These are phyloP conservation scores for Chlorella variabilis DNA, from an alignment of 163 green algal species.

Conservation along the genomic window DNA sequence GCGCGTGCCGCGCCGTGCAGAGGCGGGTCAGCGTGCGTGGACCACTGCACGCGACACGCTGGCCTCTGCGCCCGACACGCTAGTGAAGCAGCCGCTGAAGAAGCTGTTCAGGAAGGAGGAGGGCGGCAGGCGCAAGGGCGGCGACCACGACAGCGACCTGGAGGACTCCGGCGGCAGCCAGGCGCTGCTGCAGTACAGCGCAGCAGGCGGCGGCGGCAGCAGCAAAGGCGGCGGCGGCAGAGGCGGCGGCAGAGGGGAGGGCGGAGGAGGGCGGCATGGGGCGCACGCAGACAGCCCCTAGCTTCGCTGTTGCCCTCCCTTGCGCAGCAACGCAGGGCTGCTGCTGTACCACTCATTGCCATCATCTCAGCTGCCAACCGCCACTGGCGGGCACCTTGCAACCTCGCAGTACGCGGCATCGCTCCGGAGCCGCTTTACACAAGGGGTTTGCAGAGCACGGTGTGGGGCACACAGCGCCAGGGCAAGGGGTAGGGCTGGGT, in stretches of 20 bases:
- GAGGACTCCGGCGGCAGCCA: constrained; percentile 10
- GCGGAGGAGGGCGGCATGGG: background rate
- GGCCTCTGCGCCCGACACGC: background rate
- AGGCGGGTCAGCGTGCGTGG: constrained; percentile 33
- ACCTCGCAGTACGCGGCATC: too few relatives aligned
- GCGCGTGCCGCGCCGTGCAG: background rate
- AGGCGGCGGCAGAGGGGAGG: background rate
- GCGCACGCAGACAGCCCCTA: background rate
- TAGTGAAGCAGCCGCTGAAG: constrained; percentile 21
- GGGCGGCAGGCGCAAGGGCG: constrained; percentile 7
- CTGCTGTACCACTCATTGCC: too few relatives aligned
- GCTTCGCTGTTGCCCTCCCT: too few relatives aligned
- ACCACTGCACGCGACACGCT: constrained; percentile 25
- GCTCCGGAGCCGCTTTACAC: too few relatives aligned
- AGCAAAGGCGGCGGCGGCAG: background rate
- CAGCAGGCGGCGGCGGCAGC: constrained; percentile 18
- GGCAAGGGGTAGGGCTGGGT: background rate
- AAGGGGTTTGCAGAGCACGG: too few relatives aligned
- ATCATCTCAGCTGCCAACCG: too few relatives aligned
- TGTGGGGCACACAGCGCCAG: too few relatives aligned
- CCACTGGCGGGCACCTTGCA: too few relatives aligned
- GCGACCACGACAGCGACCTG: constrained; percentile 12
- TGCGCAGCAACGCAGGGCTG: too few relatives aligned
- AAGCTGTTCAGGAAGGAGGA: constrained; percentile 5
- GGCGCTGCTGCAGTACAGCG: constrained; percentile 15